These are phyloP conservation scores for Paxillus involutus DNA, from an alignment of 768 basidiomycete species.

Conservation along the genomic window DNA sequence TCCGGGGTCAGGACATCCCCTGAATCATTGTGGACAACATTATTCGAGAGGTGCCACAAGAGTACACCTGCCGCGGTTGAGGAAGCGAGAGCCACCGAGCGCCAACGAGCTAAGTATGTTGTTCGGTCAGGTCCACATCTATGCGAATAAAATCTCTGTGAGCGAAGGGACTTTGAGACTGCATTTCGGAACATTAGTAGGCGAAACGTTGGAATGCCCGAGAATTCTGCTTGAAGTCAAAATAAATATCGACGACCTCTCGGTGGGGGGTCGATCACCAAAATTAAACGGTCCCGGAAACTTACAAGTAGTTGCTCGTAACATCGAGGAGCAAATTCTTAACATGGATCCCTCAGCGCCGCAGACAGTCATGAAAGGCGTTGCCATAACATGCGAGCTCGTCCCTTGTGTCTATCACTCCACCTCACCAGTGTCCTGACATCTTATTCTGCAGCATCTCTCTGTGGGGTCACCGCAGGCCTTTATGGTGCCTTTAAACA, in stretches of 20 bases:
- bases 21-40: slow-evolving; percentile 38
- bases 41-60: slow-evolving; percentile 39
- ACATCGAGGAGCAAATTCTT: background rate
- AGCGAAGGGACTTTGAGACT: slow-evolving; percentile 1
- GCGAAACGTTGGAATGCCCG: background rate
- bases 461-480: slow-evolving; percentile 48
- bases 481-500: slow-evolving; percentile 48
- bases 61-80: slow-evolving; percentile 29
- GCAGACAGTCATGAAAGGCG: slow-evolving; percentile 54
- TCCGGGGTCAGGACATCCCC: slow-evolving; percentile 4
- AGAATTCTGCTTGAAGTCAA: too few species aligned
- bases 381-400: slow-evolving; percentile 78
- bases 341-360: slow-evolving; percentile 33
- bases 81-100: slow-evolving; percentile 22
- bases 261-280: background rate
- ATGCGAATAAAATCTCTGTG: slow-evolving; percentile 7
- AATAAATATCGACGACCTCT: background rate
- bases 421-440: slow-evolving; percentile 21
- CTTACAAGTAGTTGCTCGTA: background rate
- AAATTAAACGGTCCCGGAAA: background rate
- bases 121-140: background rate
- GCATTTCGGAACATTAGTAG: slow-evolving; percentile 14
- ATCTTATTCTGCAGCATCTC: slow-evolving; percentile 46
- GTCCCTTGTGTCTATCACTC: slow-evolving; percentile 33
- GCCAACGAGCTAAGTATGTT: background rate